Conservation (phyloP, 139 green algal genomes). For the Chlamydomonas sphaeroides region DNA sequence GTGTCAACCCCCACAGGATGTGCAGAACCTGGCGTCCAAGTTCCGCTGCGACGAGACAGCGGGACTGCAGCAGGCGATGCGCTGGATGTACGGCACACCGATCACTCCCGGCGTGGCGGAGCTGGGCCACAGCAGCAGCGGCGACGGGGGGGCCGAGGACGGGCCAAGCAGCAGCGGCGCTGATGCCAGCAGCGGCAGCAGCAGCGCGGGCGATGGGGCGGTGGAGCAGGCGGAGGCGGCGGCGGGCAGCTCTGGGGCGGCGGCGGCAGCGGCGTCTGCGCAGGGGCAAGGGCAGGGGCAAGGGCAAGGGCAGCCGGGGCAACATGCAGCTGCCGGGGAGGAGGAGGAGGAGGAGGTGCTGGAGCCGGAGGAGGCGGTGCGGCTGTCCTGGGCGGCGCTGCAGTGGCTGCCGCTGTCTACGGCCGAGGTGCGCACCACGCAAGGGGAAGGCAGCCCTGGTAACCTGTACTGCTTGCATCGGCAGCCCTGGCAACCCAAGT, state of each 20-base stretch:
- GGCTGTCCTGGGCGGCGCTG: conserved; percentile 60
- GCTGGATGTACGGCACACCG: conserved; percentile 27
- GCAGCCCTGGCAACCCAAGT: too few relatives aligned
- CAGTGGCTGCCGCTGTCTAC: conserved; percentile 52
- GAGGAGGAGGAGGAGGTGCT: conserved; percentile 13
- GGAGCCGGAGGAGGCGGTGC: conserved; percentile 26
- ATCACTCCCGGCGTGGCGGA: not conserved
- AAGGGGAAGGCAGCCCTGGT: too few relatives aligned
- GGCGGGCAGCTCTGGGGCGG: too few relatives aligned
- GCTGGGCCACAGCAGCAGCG: not conserved
- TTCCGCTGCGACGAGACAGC: conserved; percentile 59
- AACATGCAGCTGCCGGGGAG: too few relatives aligned
- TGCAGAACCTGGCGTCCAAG: conserved; percentile 57
- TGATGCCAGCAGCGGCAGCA: not conserved
- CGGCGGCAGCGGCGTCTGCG: not conserved
- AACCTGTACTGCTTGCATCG: too few relatives aligned
- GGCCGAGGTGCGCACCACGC: conserved; percentile 40
- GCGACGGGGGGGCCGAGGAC: not conserved
- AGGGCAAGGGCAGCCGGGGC: too few relatives aligned
- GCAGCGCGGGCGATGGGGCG: not conserved
- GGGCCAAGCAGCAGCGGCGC: not conserved
- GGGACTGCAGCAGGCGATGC: conserved; percentile 58
- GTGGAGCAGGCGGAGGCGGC: too few relatives aligned
- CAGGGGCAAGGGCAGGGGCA: not conserved
- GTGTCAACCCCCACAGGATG: conserved; percentile 35